These are phyloP conservation scores for Secale cereale DNA, from an alignment of 176 grass and related monocot species.

Conservation along the genomic window DNA sequence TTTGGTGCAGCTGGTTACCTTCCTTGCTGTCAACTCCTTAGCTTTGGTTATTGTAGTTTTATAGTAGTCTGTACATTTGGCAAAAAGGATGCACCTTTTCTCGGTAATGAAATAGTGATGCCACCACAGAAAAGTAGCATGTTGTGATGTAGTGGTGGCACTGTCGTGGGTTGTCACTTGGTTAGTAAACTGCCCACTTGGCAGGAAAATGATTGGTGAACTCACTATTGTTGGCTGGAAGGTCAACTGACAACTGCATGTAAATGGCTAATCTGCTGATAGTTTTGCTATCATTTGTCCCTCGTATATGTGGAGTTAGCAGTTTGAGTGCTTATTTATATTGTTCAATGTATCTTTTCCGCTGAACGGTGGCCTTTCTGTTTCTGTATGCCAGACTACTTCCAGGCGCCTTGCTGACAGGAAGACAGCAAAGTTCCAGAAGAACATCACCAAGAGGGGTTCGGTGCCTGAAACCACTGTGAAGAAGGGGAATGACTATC, in stretches of 20 bases:
- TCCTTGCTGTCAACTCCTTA: background rate
- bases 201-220: background rate
- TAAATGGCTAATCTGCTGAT: background rate
- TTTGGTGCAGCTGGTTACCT: background rate
- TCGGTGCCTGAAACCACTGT: slow-evolving; percentile 51
- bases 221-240: background rate
- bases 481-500: slow-evolving; percentile 65
- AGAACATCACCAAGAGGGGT: slow-evolving; percentile 67
- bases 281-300: background rate
- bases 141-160: background rate
- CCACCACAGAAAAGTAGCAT: background rate
- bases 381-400: slow-evolving; percentile 41
- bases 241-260: background rate
- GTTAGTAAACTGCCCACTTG: background rate
- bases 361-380: background rate
- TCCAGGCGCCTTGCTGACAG: slow-evolving; percentile 58
- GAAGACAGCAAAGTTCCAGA: slow-evolving; percentile 64
- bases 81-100: too few relatives aligned
- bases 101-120: background rate
- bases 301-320: background rate
- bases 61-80: background rate
- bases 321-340: background rate
- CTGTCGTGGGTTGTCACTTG: background rate
- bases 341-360: background rate
- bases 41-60: background rate